Evolutionary conservation across 805 yeast species (phyloP).

Genomic region (Peterozyma xylosa): DNA sequence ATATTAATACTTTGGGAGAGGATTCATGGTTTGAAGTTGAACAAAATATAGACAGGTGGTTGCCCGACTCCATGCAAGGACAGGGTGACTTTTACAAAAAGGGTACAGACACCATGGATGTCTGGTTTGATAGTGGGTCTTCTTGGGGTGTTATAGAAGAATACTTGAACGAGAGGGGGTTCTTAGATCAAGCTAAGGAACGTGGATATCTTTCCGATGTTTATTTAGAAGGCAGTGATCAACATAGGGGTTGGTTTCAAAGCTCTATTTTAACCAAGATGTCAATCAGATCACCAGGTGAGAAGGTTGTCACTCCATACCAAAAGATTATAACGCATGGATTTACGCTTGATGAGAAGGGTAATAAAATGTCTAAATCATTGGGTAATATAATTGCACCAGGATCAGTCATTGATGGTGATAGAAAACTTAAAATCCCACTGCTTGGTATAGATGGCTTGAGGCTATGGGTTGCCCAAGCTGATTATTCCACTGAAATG

Average conservation of each 20-base stretch:
- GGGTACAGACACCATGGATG: slow-evolving; percentile 94
- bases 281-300: slow-evolving; percentile 27
- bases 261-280: slow-evolving; percentile 79
- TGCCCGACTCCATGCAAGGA: slow-evolving; percentile 45
- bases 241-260: slow-evolving; percentile 99
- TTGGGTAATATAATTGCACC: slow-evolving; percentile 80
- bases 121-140: slow-evolving; percentile 97
- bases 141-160: slow-evolving; percentile 66
- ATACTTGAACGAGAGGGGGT: slow-evolving; percentile 27
- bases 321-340: slow-evolving; percentile 84
- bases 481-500: slow-evolving; percentile 80
- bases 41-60: slow-evolving; percentile 54
- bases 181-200: slow-evolving; percentile 20
- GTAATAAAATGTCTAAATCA: slow-evolving; percentile 91
- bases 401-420: slow-evolving; percentile 55
- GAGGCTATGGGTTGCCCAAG: slow-evolving; percentile 83
- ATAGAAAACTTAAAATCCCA: slow-evolving; percentile 39
- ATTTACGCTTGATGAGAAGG: slow-evolving; percentile 78
- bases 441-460: slow-evolving; percentile 85
- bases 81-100: slow-evolving; percentile 41
- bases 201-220: slow-evolving; percentile 59
- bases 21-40: slow-evolving; percentile 73
- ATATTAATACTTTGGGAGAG: slow-evolving; percentile 53
- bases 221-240: slow-evolving; percentile 97
- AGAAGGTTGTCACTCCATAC: slow-evolving; percentile 44